These are phyloP conservation scores for Zhuliangozyma parablackwelliae DNA, from an alignment of 1,139 yeast genomes.

Conservation along the genomic window DNA sequence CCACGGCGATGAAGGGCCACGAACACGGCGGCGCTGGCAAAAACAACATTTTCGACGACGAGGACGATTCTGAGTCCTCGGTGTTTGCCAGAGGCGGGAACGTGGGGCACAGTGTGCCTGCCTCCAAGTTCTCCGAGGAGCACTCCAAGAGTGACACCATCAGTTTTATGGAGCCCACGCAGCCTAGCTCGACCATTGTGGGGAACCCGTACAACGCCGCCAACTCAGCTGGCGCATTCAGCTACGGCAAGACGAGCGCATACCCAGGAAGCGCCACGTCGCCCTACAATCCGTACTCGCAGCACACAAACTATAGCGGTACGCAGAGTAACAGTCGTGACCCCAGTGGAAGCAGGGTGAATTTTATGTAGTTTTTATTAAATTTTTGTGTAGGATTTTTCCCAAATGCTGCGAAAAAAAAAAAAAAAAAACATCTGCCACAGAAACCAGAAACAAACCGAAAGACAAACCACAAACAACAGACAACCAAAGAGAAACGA, in stretches of 20 bases:
- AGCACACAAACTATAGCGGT: slow-evolving; percentile 6
- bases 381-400: too few relatives aligned
- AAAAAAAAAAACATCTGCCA: too few relatives aligned
- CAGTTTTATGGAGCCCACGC: slow-evolving; percentile 38
- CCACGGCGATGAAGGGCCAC: slow-evolving; percentile 80
- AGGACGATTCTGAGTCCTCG: slow-evolving; percentile 5
- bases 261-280: slow-evolving; percentile 8
- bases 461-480: too few relatives aligned
- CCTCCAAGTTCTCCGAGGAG: slow-evolving; percentile 7
- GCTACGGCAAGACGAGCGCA: slow-evolving; percentile 10
- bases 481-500: too few relatives aligned
- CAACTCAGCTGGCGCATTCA: slow-evolving; percentile 6
- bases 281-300: slow-evolving; percentile 8
- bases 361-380: slow-evolving; percentile 12
- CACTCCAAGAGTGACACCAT: slow-evolving; percentile 30
- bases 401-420: too few relatives aligned
- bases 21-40: slow-evolving; percentile 34
- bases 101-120: not conserved
- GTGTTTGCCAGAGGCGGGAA: not conserved
- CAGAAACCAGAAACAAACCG: too few relatives aligned
- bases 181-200: slow-evolving; percentile 41
- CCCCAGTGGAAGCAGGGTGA: slow-evolving; percentile 14
- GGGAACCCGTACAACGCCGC: slow-evolving; percentile 37
- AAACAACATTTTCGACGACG: slow-evolving; percentile 33
- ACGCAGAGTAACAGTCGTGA: slow-evolving; percentile 3